These are phyloP conservation scores for Paxillus rubicundulus DNA, from an alignment of 768 basidiomycete genomes.

Conservation along the genomic window DNA sequence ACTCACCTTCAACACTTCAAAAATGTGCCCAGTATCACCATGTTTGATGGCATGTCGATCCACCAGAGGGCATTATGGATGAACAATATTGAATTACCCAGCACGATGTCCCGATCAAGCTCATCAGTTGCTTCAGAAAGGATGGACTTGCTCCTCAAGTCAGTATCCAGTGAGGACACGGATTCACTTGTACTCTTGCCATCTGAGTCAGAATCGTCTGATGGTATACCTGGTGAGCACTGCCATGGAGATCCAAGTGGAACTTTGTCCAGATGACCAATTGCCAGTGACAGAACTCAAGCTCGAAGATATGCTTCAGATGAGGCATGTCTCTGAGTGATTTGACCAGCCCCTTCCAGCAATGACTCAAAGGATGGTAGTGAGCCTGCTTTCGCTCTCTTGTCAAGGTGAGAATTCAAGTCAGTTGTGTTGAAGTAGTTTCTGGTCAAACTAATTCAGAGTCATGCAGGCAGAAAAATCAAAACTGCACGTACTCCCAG, in stretches of 20 bases:
- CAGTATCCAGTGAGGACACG: too few species aligned
- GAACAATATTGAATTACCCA: conserved; percentile 22
- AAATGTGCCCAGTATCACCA: conserved; percentile 25
- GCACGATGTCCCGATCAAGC: neutral
- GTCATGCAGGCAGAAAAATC: neutral
- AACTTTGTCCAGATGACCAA: neutral
- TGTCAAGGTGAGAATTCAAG: too few species aligned
- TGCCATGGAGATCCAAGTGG: neutral
- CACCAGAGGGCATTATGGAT: conserved; percentile 23
- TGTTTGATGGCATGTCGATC: conserved; percentile 20
- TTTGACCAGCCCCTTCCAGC: neutral
- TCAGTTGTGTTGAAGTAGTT: too few species aligned
- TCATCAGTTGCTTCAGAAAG: too few species aligned
- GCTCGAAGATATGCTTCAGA: neutral
- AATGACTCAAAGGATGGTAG: too few species aligned
- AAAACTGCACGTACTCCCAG: conserved; percentile 15
- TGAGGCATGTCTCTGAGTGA: neutral
- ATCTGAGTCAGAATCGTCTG: neutral
- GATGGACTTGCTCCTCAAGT: too few species aligned
- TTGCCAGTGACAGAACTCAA: neutral
- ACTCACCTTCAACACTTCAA: conserved; percentile 23
- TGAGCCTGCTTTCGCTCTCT: too few species aligned
- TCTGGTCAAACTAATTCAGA: neutral
- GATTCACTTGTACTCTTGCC: neutral
- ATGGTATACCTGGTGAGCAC: neutral